Base-by-base conservation (phyloP, 352 stramenopile genomes). In the Phytopythium boreale region DNA sequence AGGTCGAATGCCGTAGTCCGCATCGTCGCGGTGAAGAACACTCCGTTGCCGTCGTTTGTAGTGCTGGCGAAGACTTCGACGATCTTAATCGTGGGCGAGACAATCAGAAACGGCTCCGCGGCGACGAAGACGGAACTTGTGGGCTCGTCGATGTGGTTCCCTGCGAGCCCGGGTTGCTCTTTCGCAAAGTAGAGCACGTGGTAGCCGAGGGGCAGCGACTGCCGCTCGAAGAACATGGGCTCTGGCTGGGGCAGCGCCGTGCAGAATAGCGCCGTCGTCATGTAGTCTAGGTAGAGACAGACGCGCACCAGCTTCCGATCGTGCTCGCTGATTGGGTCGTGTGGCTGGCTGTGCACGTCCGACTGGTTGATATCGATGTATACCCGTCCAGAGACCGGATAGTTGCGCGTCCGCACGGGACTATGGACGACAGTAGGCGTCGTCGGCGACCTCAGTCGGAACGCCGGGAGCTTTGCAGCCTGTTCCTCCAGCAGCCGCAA, bases 181-280 rank as follows among this genome's bases (percentile, higher is more conserved):
- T 75, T 52, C 1, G 69, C 61, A 41, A 90, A 77, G 39, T 77
- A 69, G 14, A 90, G 29, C 10, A 87, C 44, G 39, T 88, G 78
- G 46, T 79, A 72, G 0, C 76, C 78, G 51, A 74, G 44, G 0
- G 34, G 6, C 1, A 77, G 36, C 15, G 24, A 39, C 27, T 72
- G 49, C 17, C 56, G 34, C 10, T 53, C 55, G 11, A 88, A 67
- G 50, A 62, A 89, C 9, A 84, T 62, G 10, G 79, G 62, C 1
- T 81, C 68, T 41, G 66, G 64, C 31, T 78, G 75, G 14, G 65
- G 71, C 41, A 68, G 64, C 22, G 47, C 60, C 55, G 62, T 71
- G 49, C 77, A 81, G 31, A 67, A 22, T 2, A 65, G 12, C 24
- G 75, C 67, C 5, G 62, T 64, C 12, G 63, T 37, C 12, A 41